These are phyloP conservation scores for Candida insectalens DNA, from an alignment of 805 yeast species.

Conservation along the genomic window DNA sequence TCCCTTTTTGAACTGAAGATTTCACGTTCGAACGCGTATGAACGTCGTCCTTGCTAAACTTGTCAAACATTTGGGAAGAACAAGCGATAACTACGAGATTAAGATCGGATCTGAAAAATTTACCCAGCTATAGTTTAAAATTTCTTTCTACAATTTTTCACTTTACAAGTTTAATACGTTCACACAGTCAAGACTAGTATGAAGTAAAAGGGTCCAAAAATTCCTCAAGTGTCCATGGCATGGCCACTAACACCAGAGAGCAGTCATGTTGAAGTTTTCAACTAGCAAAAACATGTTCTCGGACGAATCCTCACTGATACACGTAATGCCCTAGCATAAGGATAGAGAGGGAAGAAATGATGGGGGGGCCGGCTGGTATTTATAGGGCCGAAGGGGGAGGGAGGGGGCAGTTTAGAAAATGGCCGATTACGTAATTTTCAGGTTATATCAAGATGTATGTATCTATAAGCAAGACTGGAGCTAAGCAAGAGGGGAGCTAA, in stretches of 20 bases:
- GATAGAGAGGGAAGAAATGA: slow-evolving; percentile 40
- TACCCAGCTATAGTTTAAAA: neutral
- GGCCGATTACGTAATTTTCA: too few relatives aligned
- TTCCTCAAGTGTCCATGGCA: slow-evolving; percentile 46
- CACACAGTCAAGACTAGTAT: neutral
- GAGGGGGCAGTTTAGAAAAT: too few relatives aligned
- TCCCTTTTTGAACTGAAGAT: slow-evolving; percentile 88
- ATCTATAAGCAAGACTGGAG: too few relatives aligned
- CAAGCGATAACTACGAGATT: too few relatives aligned
- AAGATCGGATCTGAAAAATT: too few relatives aligned
- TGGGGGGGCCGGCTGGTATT: neutral
- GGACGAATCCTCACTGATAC: slow-evolving; percentile 99
- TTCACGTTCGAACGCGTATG: slow-evolving; percentile 88
- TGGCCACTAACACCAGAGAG: slow-evolving; percentile 38
- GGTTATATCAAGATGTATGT: too few relatives aligned
- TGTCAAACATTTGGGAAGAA: slow-evolving; percentile 23
- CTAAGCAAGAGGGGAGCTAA: too few relatives aligned
- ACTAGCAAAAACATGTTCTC: slow-evolving; percentile 99
- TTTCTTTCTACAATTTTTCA: neutral
- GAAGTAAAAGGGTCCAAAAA: slow-evolving; percentile 47
- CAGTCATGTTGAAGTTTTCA: slow-evolving; percentile 97
- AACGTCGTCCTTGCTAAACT: slow-evolving; percentile 74
- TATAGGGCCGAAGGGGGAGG: too few relatives aligned
- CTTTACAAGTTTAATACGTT: neutral
- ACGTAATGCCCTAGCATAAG: slow-evolving; percentile 99